These are phyloP conservation scores for Solanum hybrid DNA, from an alignment of 305 asterid species.

Conservation along the genomic window DNA sequence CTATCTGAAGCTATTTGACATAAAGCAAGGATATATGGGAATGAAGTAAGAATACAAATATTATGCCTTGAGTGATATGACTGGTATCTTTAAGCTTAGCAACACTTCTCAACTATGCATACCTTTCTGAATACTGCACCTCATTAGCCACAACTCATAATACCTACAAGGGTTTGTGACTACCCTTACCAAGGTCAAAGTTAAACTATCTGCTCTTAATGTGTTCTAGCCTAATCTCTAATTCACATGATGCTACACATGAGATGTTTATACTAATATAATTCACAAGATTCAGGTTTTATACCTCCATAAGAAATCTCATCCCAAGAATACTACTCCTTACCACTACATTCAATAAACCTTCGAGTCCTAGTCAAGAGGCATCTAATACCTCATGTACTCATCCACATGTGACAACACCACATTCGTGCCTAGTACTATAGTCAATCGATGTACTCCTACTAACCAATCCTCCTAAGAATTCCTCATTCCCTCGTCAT, in stretches of 20 bases:
- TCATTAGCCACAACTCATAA: neutral
- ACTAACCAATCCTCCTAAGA: neutral
- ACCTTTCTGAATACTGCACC: neutral
- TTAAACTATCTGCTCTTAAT: neutral
- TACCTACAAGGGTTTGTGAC: neutral
- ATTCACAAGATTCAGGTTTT: neutral
- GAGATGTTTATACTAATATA: neutral
- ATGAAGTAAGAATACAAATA: no score
- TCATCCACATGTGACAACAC: neutral
- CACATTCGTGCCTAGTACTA: neutral
- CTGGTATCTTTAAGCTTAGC: neutral
- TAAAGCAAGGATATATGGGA: no score
- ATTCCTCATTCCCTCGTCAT: neutral
- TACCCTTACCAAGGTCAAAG: neutral
- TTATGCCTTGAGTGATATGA: neutral
- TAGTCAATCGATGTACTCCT: neutral
- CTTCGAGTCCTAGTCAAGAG: neutral
- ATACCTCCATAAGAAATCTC: neutral
- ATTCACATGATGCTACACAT: neutral
- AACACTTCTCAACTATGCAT: neutral
- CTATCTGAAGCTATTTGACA: no score
- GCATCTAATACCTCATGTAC: neutral
- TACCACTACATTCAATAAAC: neutral
- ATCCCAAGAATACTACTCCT: neutral
- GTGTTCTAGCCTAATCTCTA: neutral